Conservation (phyloP, 148 eudicot species). For the Agrostemma githago region DNA sequence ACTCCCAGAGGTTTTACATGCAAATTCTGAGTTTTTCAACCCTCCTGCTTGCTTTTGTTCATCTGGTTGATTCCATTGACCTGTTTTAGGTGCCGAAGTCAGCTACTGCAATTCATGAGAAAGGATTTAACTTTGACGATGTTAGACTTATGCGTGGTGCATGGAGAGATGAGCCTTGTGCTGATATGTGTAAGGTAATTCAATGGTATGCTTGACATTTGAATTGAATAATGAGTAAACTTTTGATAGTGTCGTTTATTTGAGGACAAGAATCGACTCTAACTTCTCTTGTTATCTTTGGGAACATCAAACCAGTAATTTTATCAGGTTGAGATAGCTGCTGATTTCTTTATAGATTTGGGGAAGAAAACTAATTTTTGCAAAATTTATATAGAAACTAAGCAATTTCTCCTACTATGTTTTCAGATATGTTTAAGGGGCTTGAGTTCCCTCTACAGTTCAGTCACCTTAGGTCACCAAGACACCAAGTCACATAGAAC, state of each 20-base stretch:
- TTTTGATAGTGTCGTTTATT: slow-evolving; percentile 10
- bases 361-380: not conserved
- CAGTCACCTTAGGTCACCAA: not conserved
- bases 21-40: slow-evolving; percentile 10
- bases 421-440: not conserved
- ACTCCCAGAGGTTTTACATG: slow-evolving; percentile 48
- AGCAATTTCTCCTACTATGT: not conserved
- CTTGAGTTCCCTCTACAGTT: not conserved
- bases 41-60: not conserved
- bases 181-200: slow-evolving; percentile 82
- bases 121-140: slow-evolving; percentile 97
- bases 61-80: slow-evolving; percentile 15
- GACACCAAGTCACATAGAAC: not conserved
- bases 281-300: not conserved
- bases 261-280: not conserved
- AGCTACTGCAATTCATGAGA: slow-evolving; percentile 57
- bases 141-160: slow-evolving; percentile 88
- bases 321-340: not conserved
- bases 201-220: slow-evolving; percentile 12
- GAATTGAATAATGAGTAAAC: not conserved
- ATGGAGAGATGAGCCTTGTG: slow-evolving; percentile 94
- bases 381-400: not conserved
- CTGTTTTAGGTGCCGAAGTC: slow-evolving; percentile 41
- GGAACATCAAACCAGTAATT: slow-evolving; percentile 2
- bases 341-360: not conserved